These are phyloP conservation scores for Naumovozyma castellii DNA, from an alignment of 805 yeast genomes.

Conservation along the genomic window DNA sequence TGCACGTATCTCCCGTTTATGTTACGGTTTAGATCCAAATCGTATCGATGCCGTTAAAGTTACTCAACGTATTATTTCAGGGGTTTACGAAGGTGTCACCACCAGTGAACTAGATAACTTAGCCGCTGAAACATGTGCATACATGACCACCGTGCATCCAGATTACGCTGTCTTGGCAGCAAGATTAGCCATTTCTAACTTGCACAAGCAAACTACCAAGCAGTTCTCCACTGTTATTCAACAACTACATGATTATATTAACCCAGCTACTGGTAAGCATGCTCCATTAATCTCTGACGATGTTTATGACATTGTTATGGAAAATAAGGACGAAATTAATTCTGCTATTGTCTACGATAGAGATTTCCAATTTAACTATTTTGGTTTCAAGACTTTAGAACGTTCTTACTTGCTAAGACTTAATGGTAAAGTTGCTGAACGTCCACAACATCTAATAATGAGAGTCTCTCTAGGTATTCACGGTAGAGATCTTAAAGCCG, in stretches of 20 bases:
- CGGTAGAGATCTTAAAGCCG: conserved; percentile 52
- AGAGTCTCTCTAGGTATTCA: conserved; percentile 91
- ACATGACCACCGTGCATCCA: conserved; percentile 96
- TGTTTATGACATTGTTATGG: conserved; percentile 52
- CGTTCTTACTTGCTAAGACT: conserved; percentile 70
- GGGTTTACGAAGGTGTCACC: conserved; percentile 95
- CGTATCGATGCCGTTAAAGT: conserved; percentile 94
- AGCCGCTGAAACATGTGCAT: conserved; percentile 96
- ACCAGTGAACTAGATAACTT: conserved; percentile 75
- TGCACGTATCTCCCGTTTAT: conserved; percentile 84
- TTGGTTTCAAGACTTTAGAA: conserved; percentile 87
- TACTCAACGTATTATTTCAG: conserved; percentile 90
- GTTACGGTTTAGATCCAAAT: conserved; percentile 84
- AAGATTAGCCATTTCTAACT: conserved; percentile 85
- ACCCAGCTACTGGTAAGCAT: conserved; percentile 65
- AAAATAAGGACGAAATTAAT: conserved; percentile 58
- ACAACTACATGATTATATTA: conserved; percentile 65
- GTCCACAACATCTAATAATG: conserved; percentile 85
- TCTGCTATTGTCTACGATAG: conserved; percentile 66
- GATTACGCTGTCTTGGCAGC: conserved; percentile 94
- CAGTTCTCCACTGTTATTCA: conserved; percentile 70
- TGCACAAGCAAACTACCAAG: conserved; percentile 90
- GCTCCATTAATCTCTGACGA: conserved; percentile 65
- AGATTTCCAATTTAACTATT: conserved; percentile 70
- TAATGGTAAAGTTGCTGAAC: conserved; percentile 64